Base-by-base conservation (phyloP, 208 protist genomes). In the Herpetomonas samuelpessoai region DNA sequence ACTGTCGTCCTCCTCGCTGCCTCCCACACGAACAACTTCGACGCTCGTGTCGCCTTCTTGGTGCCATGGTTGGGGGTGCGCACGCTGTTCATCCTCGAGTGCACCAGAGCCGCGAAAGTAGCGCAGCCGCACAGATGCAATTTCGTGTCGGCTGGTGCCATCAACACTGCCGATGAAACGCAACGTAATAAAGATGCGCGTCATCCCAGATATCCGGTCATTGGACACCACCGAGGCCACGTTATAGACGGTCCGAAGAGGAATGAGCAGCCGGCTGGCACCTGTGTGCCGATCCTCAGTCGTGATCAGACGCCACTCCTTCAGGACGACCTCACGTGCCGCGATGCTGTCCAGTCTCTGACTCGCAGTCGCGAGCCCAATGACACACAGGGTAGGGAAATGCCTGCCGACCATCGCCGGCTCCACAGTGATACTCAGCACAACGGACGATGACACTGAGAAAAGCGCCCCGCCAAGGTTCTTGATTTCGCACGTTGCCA, bases 131-230 rank as follows among this genome's bases (percentile, higher is more conserved):
- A 90, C 73, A 0, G 56, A 35, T 1, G 70, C 70, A 49, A 90
- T 90, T 19, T 65, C 62, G 56, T 90, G 83, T 10, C 62, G 74
- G 30, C 76, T 50, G 24, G 71, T 79, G 31, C 26, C 48, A 39
- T 90, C 83, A n/a, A 71, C 64, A 57, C 71, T 78, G 12, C 83
- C 83, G 24, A 70, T 50, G 46, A 90, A 90, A 31, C 79, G 79
- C 3, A 90, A 51, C 21, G 76, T 77, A 29, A 90, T 18, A 44
- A 86, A 86, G 12, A 90, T 41, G 14, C 65, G 69, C 35, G 71
- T 71, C 0, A 24, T 27, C 16, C 31, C 59, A 12, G 49, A 45
- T 18, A 71, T 45, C 0, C 29, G 39, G 14, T 57, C 52, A 19
- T 69, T 62, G 2, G 60, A 49, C 26, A 89, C 38, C 45, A 89